Conservation (phyloP, 2,329 filamentous ascomycete genomes). For the Microthyrium microscopicum region DNA sequence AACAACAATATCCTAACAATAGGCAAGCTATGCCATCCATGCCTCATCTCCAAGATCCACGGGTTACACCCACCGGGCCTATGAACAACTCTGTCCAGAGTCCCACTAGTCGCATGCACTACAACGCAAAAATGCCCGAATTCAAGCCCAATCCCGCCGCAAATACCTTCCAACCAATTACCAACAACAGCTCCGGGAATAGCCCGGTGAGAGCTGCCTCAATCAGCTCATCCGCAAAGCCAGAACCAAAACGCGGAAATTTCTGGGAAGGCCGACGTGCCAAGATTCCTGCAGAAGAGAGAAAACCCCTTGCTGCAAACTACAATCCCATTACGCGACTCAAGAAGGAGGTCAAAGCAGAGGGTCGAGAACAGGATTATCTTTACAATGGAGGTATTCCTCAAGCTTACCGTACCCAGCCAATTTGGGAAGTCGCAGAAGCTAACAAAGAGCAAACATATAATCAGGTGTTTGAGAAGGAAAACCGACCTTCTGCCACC, state of each 20-base stretch:
- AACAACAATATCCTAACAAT: slow-evolving; percentile 3
- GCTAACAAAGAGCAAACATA: slow-evolving; percentile 65
- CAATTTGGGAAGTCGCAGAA: slow-evolving; percentile 62
- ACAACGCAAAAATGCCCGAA: slow-evolving; percentile 50
- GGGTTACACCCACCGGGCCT: slow-evolving; percentile 58
- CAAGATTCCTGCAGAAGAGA: slow-evolving; percentile 41
- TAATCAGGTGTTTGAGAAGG: slow-evolving; percentile 60
- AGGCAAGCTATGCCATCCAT: neutral
- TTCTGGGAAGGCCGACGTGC: slow-evolving; percentile 39
- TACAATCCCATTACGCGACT: slow-evolving; percentile 54
- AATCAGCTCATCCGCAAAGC: neutral
- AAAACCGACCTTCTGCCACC: slow-evolving; percentile 39
- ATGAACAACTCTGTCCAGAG: slow-evolving; percentile 35
- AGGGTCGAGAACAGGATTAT: slow-evolving; percentile 40
- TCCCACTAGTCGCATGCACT: slow-evolving; percentile 33
- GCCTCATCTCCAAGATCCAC: slow-evolving; percentile 37
- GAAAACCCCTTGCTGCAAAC: slow-evolving; percentile 34
- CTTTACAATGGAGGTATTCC: slow-evolving; percentile 67
- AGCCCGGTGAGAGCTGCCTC: slow-evolving; percentile 45
- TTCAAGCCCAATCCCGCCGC: slow-evolving; percentile 78
- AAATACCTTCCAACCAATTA: slow-evolving; percentile 60
- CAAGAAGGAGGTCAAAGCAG: slow-evolving; percentile 43
- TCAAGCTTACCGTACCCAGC: slow-evolving; percentile 66
- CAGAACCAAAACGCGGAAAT: slow-evolving; percentile 9
- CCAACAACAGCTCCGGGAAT: slow-evolving; percentile 42